Percentiles rank a stretch among this genome's conserved stretches.
These are phyloP conservation scores for Fraxinus pennsylvanica DNA, from an alignment of 257 asterid genomes.

Conservation along the genomic window DNA sequence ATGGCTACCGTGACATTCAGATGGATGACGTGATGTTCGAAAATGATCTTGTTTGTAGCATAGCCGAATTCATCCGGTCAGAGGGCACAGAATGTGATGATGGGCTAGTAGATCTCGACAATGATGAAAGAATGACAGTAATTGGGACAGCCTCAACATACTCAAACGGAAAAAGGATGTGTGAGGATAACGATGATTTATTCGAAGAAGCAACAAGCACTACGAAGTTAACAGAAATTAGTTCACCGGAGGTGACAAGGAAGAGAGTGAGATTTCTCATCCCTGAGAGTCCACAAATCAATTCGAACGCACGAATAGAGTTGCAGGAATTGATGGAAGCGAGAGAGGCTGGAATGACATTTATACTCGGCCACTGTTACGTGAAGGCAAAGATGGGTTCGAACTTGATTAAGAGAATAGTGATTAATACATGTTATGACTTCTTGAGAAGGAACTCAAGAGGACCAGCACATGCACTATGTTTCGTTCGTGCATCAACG, in stretches of 20 bases:
- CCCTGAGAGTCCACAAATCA: constrained; percentile 63
- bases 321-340: constrained; percentile 76
- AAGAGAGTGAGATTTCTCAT: constrained; percentile 70
- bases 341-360: constrained; percentile 90
- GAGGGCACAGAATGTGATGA: constrained; percentile 44
- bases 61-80: constrained; percentile 80
- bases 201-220: constrained; percentile 32
- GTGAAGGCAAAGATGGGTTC: constrained; percentile 86
- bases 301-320: constrained; percentile 45
- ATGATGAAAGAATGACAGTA: constrained; percentile 63
- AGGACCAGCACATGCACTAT: constrained; percentile 70
- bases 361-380: constrained; percentile 75
- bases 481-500: constrained; percentile 84
- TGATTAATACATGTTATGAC: constrained; percentile 66
- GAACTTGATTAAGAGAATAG: constrained; percentile 61
- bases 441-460: constrained; percentile 84
- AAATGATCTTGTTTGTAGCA: constrained; percentile 74
- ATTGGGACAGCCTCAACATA: constrained; percentile 63
- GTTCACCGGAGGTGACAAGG: constrained; percentile 41
- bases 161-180: constrained; percentile 37
- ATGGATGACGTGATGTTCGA: constrained; percentile 80
- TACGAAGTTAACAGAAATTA: constrained; percentile 37
- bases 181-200: constrained; percentile 40
- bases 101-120: constrained; percentile 30
- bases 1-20: constrained; percentile 75